Percentiles rank a stretch among this genome's conserved stretches.
Evolutionary conservation across 2,329 filamentous ascomycete genomes (phyloP).

Genomic region (Cryphonectria nitschkei): DNA sequence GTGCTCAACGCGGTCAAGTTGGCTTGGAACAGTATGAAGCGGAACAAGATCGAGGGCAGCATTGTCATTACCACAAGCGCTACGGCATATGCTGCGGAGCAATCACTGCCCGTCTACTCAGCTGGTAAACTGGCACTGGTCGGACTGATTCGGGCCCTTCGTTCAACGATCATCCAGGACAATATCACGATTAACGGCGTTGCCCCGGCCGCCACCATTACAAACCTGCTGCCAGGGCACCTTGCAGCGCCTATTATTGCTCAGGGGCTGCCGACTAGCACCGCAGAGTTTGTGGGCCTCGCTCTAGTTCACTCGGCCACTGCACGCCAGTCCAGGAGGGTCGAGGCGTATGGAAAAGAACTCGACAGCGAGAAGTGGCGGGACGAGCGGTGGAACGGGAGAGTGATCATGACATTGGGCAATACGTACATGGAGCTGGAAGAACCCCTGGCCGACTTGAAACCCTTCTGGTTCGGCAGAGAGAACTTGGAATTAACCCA

Average conservation of each 20-base stretch:
- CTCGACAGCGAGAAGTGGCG: slow-evolving; percentile 34
- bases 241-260: slow-evolving; percentile 39
- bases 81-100: slow-evolving; percentile 43
- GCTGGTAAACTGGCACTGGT: slow-evolving; percentile 34
- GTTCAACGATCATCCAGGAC: slow-evolving; percentile 33
- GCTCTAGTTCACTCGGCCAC: slow-evolving; percentile 44
- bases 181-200: slow-evolving; percentile 45
- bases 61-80: slow-evolving; percentile 45
- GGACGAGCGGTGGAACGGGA: slow-evolving; percentile 40
- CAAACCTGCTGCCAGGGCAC: slow-evolving; percentile 37
- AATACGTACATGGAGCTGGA: slow-evolving; percentile 43
- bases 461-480: slow-evolving; percentile 39
- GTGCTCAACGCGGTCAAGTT: slow-evolving; percentile 42
- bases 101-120: slow-evolving; percentile 40
- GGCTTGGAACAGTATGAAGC: slow-evolving; percentile 35
- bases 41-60: slow-evolving; percentile 34
- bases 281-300: slow-evolving; percentile 39
- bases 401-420: slow-evolving; percentile 41
- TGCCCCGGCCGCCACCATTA: slow-evolving; percentile 42
- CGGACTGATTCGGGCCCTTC: slow-evolving; percentile 40
- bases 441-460: slow-evolving; percentile 33
- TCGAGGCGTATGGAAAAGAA: slow-evolving; percentile 40
- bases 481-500: slow-evolving; percentile 36
- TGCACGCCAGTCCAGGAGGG: slow-evolving; percentile 37
- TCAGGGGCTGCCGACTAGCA: slow-evolving; percentile 39